These are phyloP conservation scores for Solanum megistacrolobum DNA, from an alignment of 257 asterid genomes.

Conservation along the genomic window DNA sequence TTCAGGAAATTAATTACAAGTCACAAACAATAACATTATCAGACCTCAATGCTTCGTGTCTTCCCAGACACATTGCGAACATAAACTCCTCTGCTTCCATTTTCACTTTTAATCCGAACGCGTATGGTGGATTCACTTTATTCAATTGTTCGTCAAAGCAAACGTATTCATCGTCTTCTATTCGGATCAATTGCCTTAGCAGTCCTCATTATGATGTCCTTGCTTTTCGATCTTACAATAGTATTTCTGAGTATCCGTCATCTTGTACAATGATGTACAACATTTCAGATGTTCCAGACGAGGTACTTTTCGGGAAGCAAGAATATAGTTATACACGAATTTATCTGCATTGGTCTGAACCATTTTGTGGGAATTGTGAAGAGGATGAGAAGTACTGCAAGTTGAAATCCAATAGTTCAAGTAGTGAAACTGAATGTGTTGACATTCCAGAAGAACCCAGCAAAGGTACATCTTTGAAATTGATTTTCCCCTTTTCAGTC, in stretches of 20 bases:
- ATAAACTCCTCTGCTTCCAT: background rate
- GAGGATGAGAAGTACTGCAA: constrained; percentile 29
- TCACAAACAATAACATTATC: constrained; percentile 13
- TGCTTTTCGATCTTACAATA: constrained; percentile 16
- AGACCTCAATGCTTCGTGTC: constrained; percentile 14
- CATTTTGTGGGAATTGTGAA: constrained; percentile 55
- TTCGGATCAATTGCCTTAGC: constrained; percentile 34
- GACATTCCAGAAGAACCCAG: constrained; percentile 20
- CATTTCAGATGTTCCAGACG: constrained; percentile 30
- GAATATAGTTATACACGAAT: background rate
- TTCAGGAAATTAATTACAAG: constrained; percentile 15
- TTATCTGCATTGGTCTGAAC: constrained; percentile 36
- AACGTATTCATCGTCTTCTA: background rate
- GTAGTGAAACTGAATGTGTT: constrained; percentile 35
- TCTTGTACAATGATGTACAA: constrained; percentile 50
- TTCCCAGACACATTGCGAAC: constrained; percentile 10
- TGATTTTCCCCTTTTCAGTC: background rate
- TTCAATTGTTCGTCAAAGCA: background rate
- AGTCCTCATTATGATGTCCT: constrained; percentile 20
- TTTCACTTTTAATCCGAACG: background rate
- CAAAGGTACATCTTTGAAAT: background rate
- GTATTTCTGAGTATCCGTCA: constrained; percentile 20
- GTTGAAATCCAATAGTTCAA: constrained; percentile 19
- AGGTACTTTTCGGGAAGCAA: constrained; percentile 8
- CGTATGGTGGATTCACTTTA: background rate